Evolutionary conservation across 495 filamentous ascomycete genomes (phyloP).

Genomic region (Trichoderma gamsii): DNA sequence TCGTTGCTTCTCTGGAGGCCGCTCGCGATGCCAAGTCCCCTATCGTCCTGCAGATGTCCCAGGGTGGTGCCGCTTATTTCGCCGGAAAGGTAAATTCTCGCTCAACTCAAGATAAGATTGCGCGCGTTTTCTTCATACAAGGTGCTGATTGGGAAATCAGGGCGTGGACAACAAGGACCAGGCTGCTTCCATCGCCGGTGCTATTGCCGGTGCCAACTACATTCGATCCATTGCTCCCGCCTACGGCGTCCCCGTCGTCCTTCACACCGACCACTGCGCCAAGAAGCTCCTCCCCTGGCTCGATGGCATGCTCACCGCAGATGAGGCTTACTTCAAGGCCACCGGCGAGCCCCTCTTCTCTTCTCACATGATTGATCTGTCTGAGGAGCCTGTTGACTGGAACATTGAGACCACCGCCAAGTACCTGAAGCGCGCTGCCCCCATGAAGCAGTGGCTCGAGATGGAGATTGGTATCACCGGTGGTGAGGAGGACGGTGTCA

Average conservation of each 20-base stretch:
- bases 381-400: slow-evolving; percentile 77
- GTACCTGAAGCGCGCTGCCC: slow-evolving; percentile 84
- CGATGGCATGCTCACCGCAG: slow-evolving; percentile 87
- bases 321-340: slow-evolving; percentile 88
- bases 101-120: neutral
- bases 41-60: slow-evolving; percentile 84
- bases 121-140: neutral
- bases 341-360: slow-evolving; percentile 91
- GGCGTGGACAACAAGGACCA: slow-evolving; percentile 82
- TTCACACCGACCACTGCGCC: slow-evolving; percentile 91
- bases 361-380: slow-evolving; percentile 95
- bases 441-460: slow-evolving; percentile 98
- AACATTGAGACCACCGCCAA: slow-evolving; percentile 88
- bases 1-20: slow-evolving; percentile 83
- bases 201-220: slow-evolving; percentile 86
- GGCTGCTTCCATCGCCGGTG: slow-evolving; percentile 78
- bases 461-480: slow-evolving; percentile 97
- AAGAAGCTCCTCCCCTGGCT: slow-evolving; percentile 92
- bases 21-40: slow-evolving; percentile 82
- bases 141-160: slow-evolving; percentile 25
- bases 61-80: slow-evolving; percentile 93
- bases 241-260: slow-evolving; percentile 86
- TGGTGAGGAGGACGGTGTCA: slow-evolving; percentile 91
- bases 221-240: slow-evolving; percentile 80
- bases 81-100: slow-evolving; percentile 63